Evolutionary conservation across 768 basidiomycete genomes (phyloP), one percentile per base, ranked within the genome.

Genomic region (Lentinula guzmanii): DNA sequence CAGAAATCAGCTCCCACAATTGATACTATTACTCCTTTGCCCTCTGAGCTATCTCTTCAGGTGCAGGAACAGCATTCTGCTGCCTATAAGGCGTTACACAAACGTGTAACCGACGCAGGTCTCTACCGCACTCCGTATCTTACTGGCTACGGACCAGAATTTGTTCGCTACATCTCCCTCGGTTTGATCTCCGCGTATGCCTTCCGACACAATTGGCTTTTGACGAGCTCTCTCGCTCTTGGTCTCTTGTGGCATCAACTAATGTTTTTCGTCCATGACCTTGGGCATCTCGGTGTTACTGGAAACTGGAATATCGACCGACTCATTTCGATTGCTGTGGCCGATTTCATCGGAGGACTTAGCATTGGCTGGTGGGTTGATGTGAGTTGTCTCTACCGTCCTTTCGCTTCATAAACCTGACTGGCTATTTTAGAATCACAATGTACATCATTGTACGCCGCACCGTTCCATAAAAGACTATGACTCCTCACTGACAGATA

Each of bases 351-450:
- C 52, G 97, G 97, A 28, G 97, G 97, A 4, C 77, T 99, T 58
- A 97, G 95, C 70, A 81, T 97, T 24, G 93, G 95, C 43, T 99
- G 97, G 97, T 99, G 96, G 96, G 91, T 93, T 43, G 84, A 95
- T 71, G 95, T 95, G 67, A 76, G 94, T 86, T n/a, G 11, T 41
- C 10, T 61, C n/a, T 61, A 56, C 2, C 56, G 42, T 42, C 18
- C 52, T 11, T 48, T 8, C 31, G 28, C 28, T 4, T 56, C 7
- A 62, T 42, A n/a, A 31, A 58, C 65, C 50, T 65, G 59, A 57
- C 61, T 61, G 33, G 64, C 52, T 39, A 41, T 24, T 10, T 54
- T 64, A 93, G 90, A 93, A 91, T 70, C 97, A 99, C 71, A 97
- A 98, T 68, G 86, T 95, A 52, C 95, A 98, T 76, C 95, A 98